phyloP scores from a whole-genome alignment of 306 rosid species.

The Astragalus glycyphyllos region DNA sequence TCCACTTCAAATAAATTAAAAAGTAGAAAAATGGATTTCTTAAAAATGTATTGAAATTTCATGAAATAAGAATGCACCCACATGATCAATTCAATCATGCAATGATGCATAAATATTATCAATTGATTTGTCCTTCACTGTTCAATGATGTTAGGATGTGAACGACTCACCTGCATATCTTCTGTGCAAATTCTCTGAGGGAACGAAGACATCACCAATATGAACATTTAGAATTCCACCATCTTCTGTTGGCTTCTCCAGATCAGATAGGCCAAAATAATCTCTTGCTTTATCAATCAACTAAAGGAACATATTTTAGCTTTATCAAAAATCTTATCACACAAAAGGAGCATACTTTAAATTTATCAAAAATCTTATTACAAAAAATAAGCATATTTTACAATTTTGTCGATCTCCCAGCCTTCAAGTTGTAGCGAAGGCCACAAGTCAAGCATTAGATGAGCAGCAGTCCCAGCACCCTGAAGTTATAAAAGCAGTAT shows the following conservation, averaged over 20 bases:
- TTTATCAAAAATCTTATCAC: conserved; percentile 17
- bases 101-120: conserved; percentile 17
- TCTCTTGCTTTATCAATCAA: conserved; percentile 88
- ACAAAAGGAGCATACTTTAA: conserved; percentile 48
- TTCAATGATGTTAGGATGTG: conserved; percentile 3
- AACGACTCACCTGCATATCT: conserved; percentile 84
- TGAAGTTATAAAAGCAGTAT: conserved; percentile 49
- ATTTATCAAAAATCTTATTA: conserved; percentile 11
- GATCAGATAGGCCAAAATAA: conserved; percentile 73
- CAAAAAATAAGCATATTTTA: conserved; percentile 48
- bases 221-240: conserved; percentile 82
- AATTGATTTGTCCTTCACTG: conserved; percentile 16
- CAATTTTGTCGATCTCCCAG: conserved; percentile 94
- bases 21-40: conserved; percentile 17
- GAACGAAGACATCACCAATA: conserved; percentile 78
- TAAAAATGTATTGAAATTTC: conserved; percentile 5
- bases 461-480: conserved; percentile 98
- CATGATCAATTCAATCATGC: conserved; percentile 31
- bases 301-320: conserved; percentile 53
- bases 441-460: conserved; percentile 89
- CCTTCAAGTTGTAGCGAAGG: conserved; percentile 93
- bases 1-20: not conserved
- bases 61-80: conserved; percentile 11
- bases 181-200: conserved; percentile 58
- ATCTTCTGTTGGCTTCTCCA: conserved; percentile 75